Base-by-base conservation (phyloP, 2,329 filamentous ascomycete genomes). In the Colletotrichum spinosum region DNA sequence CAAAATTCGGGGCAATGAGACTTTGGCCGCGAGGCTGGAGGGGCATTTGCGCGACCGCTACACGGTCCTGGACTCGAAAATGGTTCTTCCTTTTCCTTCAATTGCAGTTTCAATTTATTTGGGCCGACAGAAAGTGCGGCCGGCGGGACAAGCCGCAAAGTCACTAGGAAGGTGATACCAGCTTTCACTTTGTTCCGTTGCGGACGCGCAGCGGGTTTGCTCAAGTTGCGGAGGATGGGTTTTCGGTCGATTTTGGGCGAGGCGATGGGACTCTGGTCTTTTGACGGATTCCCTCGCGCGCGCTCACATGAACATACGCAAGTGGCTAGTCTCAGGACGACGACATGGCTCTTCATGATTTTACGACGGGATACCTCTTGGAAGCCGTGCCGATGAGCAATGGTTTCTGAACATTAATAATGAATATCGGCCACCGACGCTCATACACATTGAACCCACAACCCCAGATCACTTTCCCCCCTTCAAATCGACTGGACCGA, bases 321-420 rank as follows among this genome's bases (percentile, higher is more conserved):
- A 38, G 33, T 63, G 46, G 53, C 57, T 33, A 41, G 17, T 58
- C 33, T 39, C 45, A 37, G 37, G 10, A 51, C 11, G 42, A 44
- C 33, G 46, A 15, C 63, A 56, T 34, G 54, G 44, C 56, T 60
- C 35, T 53, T 57, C 10, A 66, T 52, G 63, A 66, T 65, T 65
- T 34, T 25, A 65, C 62, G 53, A 56, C 51, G 63, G 64, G 67
- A 67, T 67, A 68, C 66, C 62, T 67, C 54, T 66, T 63, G 42
- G 63, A 66, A 66, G 63, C 63, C 25, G 25, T 25, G 25, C 25
- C 25, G 25, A 25, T 5, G 25, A 25, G 25, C 25, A 25, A 63
- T 54, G 49, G 58, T 62, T 67, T 61, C 62, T 55, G 53, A 55
- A 67, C 65, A 65, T 60, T 67, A 66, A 61, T 67, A 56, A 65